phyloP scores from a whole-genome alignment of 2,329 filamentous ascomycete species.

The Escovopsis sp. region DNA sequence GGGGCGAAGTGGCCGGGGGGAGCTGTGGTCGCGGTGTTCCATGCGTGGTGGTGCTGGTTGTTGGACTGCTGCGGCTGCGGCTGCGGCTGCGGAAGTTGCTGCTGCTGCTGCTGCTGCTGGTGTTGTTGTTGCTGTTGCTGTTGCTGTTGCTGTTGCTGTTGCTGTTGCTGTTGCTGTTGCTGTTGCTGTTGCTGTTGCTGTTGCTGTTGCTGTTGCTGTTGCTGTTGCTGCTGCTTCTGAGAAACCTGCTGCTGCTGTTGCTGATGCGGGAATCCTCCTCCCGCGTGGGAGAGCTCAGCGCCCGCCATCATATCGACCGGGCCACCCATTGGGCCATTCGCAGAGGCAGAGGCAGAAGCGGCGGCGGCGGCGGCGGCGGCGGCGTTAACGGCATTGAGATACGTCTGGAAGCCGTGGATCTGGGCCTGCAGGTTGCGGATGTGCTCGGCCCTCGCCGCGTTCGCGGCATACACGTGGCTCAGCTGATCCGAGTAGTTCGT shows the following conservation, averaged over 20 bases:
- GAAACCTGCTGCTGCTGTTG: not conserved
- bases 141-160: not conserved
- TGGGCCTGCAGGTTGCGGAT: slow-evolving; percentile 17
- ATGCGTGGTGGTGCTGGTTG: slow-evolving; percentile 6
- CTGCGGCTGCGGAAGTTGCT: not conserved
- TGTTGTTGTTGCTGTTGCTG: too few species aligned
- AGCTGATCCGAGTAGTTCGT: slow-evolving; percentile 29
- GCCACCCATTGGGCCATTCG: too few species aligned
- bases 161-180: not conserved
- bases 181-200: not conserved
- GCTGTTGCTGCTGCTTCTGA: not conserved
- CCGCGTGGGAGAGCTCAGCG: slow-evolving; percentile 7
- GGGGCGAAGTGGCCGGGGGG: slow-evolving; percentile 19
- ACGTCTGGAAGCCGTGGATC: slow-evolving; percentile 17
- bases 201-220: too few species aligned
- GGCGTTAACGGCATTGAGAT: slow-evolving; percentile 17
- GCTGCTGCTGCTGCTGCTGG: slow-evolving; percentile 1
- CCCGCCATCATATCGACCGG: not conserved
- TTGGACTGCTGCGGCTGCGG: not conserved
- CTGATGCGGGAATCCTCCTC: not conserved
- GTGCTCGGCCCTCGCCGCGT: slow-evolving; percentile 16
- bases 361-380: slow-evolving; percentile 15
- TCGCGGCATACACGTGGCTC: slow-evolving; percentile 20
- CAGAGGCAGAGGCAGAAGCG: not conserved
- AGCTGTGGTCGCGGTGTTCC: slow-evolving; percentile 22